phyloP scores from a whole-genome alignment of 345 rosid genomes.

The Noccaea bulbosa region DNA sequence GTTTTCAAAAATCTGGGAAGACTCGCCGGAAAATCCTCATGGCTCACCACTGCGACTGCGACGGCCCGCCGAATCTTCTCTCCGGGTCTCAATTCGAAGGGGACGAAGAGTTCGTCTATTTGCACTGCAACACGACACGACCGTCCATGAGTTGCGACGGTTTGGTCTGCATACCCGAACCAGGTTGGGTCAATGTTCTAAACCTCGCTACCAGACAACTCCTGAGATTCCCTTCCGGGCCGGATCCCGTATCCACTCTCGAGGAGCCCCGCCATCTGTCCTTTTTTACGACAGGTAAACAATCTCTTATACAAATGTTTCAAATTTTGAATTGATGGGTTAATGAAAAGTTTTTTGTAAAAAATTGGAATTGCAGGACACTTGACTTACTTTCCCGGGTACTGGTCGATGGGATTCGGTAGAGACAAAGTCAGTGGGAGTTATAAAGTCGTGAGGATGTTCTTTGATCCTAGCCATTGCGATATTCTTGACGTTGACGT shows the following conservation, averaged over 20 bases:
- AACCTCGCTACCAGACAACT: slow-evolving; percentile 13
- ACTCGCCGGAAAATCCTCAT: neutral
- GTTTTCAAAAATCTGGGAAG: neutral
- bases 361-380: neutral
- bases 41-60: neutral
- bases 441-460: slow-evolving; percentile 15
- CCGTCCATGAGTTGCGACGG: slow-evolving; percentile 7
- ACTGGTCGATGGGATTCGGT: slow-evolving; percentile 20
- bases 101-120: slow-evolving; percentile 12
- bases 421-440: slow-evolving; percentile 6
- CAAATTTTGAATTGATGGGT: neutral
- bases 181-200: slow-evolving; percentile 7
- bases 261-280: neutral
- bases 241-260: neutral
- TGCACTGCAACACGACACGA: slow-evolving; percentile 5
- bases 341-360: neutral
- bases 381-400: neutral
- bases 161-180: slow-evolving; percentile 16
- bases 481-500: neutral
- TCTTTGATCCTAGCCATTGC: neutral
- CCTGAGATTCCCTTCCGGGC: neutral
- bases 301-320: no score
- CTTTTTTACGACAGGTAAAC: neutral
- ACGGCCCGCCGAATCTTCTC: neutral
- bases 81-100: neutral